These are phyloP conservation scores for Fusarium goolgardi DNA, from an alignment of 2,329 filamentous ascomycete species.

Conservation along the genomic window DNA sequence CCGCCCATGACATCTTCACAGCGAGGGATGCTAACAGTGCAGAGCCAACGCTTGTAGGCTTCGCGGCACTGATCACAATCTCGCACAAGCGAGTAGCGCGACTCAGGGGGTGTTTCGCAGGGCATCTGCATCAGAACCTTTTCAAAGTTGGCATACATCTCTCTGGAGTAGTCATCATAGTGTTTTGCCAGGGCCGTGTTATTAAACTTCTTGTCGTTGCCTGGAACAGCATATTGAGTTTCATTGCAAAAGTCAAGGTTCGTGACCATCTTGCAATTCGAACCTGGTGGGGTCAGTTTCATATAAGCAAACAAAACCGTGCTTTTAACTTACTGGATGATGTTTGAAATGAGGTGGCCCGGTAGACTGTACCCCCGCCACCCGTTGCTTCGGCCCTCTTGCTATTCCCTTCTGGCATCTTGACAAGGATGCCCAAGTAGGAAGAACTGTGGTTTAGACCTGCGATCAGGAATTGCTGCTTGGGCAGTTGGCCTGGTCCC, in stretches of 20 bases:
- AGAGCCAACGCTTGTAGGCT: slow-evolving; percentile 96
- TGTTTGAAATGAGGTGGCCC: slow-evolving; percentile 78
- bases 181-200: slow-evolving; percentile 72
- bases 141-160: slow-evolving; percentile 80
- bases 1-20: slow-evolving; percentile 82
- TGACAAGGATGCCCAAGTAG: slow-evolving; percentile 80
- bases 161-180: slow-evolving; percentile 81
- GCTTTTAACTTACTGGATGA: slow-evolving; percentile 72
- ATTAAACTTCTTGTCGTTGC: slow-evolving; percentile 73
- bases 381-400: slow-evolving; percentile 63
- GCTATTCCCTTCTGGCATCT: slow-evolving; percentile 60
- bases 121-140: slow-evolving; percentile 85
- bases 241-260: slow-evolving; percentile 90
- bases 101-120: slow-evolving; percentile 79
- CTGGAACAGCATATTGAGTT: slow-evolving; percentile 90
- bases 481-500: slow-evolving; percentile 74
- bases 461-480: slow-evolving; percentile 88
- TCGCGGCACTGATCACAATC: slow-evolving; percentile 78
- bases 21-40: slow-evolving; percentile 89
- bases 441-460: slow-evolving; percentile 76
- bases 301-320: neutral
- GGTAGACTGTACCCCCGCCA: slow-evolving; percentile 82
- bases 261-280: slow-evolving; percentile 87
- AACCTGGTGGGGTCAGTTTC: slow-evolving; percentile 59
- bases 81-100: slow-evolving; percentile 83